These are phyloP conservation scores for Rhizopus delemar DNA, from an alignment of 371 early-diverging fungal species.

Conservation along the genomic window DNA sequence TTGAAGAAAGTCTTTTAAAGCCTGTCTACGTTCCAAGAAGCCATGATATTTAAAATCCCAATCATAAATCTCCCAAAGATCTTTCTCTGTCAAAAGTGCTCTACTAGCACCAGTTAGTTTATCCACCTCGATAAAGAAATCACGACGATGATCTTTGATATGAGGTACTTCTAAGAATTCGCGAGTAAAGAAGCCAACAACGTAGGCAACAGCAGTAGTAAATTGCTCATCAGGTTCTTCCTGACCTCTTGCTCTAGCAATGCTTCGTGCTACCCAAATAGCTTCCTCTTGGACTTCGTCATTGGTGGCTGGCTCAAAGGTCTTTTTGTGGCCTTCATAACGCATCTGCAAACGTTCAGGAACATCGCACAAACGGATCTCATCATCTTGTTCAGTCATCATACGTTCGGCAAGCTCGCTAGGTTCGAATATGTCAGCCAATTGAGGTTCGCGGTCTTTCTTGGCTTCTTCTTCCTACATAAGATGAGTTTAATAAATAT, in stretches of 20 bases:
- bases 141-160: conserved; percentile 84
- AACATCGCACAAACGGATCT: conserved; percentile 82
- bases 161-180: conserved; percentile 91
- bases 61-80: conserved; percentile 91
- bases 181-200: conserved; percentile 72
- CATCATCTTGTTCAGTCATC: conserved; percentile 92
- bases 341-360: conserved; percentile 92
- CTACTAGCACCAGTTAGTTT: conserved; percentile 37
- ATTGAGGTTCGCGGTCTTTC: conserved; percentile 53
- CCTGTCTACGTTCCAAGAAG: conserved; percentile 59
- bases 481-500: not conserved
- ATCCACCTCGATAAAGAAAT: conserved; percentile 68
- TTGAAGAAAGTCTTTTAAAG: conserved; percentile 46
- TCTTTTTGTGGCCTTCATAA: conserved; percentile 49
- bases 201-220: conserved; percentile 37
- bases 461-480: conserved; percentile 14
- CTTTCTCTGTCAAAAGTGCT: conserved; percentile 65
- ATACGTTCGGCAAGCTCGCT: conserved; percentile 84
- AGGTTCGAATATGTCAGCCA: conserved; percentile 89
- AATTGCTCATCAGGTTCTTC: conserved; percentile 36
- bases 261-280: conserved; percentile 55
- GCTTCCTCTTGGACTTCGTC: conserved; percentile 66
- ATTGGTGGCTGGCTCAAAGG: conserved; percentile 36
- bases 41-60: conserved; percentile 77
- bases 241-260: conserved; percentile 31